Percentiles rank a stretch among this genome's conserved stretches.
These are phyloP conservation scores for Ustilago esculenta DNA, from an alignment of 1,284 basidiomycete genomes.

Conservation along the genomic window DNA sequence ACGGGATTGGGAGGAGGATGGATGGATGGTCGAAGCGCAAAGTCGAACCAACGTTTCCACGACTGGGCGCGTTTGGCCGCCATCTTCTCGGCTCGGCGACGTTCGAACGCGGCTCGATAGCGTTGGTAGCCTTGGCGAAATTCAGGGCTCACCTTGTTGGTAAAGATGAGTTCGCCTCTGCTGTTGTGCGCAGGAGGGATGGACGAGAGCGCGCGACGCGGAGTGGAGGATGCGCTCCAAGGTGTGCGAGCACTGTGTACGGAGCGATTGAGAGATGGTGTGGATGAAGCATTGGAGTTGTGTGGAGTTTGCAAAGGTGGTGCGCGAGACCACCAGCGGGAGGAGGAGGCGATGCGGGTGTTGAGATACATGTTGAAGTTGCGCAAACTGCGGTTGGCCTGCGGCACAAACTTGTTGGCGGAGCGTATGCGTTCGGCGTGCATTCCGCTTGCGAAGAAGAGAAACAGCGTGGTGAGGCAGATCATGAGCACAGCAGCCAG, in stretches of 20 bases:
- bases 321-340: constrained; percentile 9
- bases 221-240: not conserved
- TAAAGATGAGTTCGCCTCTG: constrained; percentile 95
- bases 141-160: constrained; percentile 79
- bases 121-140: constrained; percentile 94
- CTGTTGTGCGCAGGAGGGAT: constrained; percentile 90
- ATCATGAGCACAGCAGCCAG: constrained; percentile 57
- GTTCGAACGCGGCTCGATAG: constrained; percentile 89
- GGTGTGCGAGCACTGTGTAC: no score
- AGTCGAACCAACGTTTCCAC: constrained; percentile 46
- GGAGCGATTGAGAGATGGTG: no score
- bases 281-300: no score
- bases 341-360: constrained; percentile 79
- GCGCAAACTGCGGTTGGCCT: constrained; percentile 89
- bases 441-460: constrained; percentile 97
- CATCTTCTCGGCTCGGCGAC: constrained; percentile 75
- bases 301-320: no score
- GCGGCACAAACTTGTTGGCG: constrained; percentile 96
- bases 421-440: constrained; percentile 96
- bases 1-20: not conserved
- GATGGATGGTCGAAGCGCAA: constrained; percentile 10
- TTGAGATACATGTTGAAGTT: constrained; percentile 97
- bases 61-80: constrained; percentile 41
- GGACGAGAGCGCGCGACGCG: constrained; percentile 71
- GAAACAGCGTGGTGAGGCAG: constrained; percentile 78